Base-by-base conservation (phyloP, 768 basidiomycete species). In the Suillus cothurnatus region DNA sequence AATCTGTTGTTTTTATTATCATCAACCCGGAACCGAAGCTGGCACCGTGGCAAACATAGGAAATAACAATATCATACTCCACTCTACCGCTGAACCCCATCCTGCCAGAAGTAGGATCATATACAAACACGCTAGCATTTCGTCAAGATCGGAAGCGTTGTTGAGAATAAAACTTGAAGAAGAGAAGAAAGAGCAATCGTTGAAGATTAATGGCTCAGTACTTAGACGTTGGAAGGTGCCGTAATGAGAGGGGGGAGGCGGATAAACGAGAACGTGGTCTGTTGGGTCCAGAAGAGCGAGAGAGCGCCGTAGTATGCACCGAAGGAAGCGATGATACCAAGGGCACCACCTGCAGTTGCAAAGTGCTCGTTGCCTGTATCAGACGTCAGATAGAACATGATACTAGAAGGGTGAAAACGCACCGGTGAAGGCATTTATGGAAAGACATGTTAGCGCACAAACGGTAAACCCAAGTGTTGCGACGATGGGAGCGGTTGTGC, bases 221-320 rank as follows among this genome's bases (percentile, higher is more conserved):
- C 12, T 66, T 61, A 71, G 12, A 53, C 70, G 28, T 64, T 57
- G 21, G 70, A 68, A 56, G 73, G 70, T 1, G 71, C 67, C 7
- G 36, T 8, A 9, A 74, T 41, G 28, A 74, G 14, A 45, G 66
- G 71, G 4, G 73, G 73, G 12, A 74, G 64, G 21, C 67, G 74
- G 31, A 76, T 74, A 55, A 71, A 72, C 17, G 71, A 74, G 38
- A 19, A 64, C 1, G 73, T 74, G 11, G 74, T 72, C 34, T 73
- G 69, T 59, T 76, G 71, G 7, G 73, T 76, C 74, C 74, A 74
- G 57, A 74, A 71, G 61, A 65, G 57, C 17, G 74, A 70, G 39
- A 74, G 6, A 21, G 73, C 64, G 4, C 68, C 73, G 19, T 76
- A 74, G 73, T 72, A 76, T 61, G 73, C 71, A 12, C 74, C 73